Percentiles rank a stretch among this genome's conserved stretches.
Evolutionary conservation across 2,329 filamentous ascomycete genomes (phyloP).

Genomic region (Cercospora beticola): DNA sequence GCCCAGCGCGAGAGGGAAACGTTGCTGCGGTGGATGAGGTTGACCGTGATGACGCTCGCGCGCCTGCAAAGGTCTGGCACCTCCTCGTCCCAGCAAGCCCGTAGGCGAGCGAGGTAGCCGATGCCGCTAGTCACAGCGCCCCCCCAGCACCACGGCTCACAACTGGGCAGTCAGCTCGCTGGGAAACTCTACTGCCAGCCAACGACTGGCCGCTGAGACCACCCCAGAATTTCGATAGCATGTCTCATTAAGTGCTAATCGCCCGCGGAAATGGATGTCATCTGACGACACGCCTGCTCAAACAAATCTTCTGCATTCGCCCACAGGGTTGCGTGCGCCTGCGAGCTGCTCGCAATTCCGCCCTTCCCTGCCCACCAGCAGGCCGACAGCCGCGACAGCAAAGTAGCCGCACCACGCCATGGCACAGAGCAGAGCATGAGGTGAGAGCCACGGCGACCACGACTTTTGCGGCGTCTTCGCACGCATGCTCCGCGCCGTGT

Average conservation of each 20-base stretch:
- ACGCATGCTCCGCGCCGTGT: not conserved
- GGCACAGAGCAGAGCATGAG: not conserved
- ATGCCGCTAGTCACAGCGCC: conserved; percentile 13
- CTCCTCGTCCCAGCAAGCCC: conserved; percentile 1
- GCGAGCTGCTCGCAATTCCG: not conserved
- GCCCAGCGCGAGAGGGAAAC: conserved; percentile 4
- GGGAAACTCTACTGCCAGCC: conserved; percentile 10
- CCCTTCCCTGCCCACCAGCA: not conserved
- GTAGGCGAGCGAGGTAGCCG: conserved; percentile 12
- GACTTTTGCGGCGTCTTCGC: conserved; percentile 1
- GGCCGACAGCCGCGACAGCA: not conserved
- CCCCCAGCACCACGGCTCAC: conserved; percentile 10
- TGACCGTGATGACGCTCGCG: not conserved
- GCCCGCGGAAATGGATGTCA: not conserved
- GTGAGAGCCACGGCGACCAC: not conserved
- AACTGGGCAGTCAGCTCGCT: conserved; percentile 11
- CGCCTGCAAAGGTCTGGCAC: not conserved
- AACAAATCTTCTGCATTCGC: not conserved
- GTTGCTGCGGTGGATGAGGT: not conserved
- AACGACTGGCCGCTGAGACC: not conserved
- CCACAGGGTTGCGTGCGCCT: not conserved
- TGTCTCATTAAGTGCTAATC: conserved; percentile 2
- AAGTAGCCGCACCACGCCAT: not conserved
- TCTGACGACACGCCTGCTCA: not conserved
- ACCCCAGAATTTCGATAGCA: conserved; percentile 4